Base-by-base conservation (phyloP, 495 filamentous ascomycete genomes). In the Lophiotrema nucula region DNA sequence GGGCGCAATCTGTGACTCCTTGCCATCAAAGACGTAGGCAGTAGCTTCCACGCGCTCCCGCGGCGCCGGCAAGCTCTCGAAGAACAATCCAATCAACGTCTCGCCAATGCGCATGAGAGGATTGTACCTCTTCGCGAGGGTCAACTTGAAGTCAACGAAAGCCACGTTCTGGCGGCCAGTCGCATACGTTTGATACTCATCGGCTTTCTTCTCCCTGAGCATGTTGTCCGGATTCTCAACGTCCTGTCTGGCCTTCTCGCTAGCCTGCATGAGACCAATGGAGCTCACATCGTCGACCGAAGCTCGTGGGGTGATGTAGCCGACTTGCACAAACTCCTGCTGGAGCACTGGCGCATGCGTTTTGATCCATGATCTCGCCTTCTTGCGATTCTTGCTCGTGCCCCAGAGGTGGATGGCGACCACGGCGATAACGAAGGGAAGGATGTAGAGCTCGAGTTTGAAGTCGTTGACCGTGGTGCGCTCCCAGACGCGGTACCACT, bases 401-500 rank as follows among this genome's bases (percentile, higher is more conserved):
- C 93, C 93, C 82, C 90, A 88, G 70, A 93, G 67, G 66, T 97
- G 91, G 48, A 95, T 77, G 24, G 83, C 71, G 43, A 96, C 76
- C 48, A 97, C 79, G 28, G 93, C 52, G 22, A 85, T 63, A 59
- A 97, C 81, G 61, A 89, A 78, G 12, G 81, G 79, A 46, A 93
- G 75, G 65, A 97, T 87, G 72, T 92, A 74, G 41, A 88, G 85
- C 76, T 98, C 93, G 67, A 85, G 79, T 72, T 85, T 81, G 79
- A 98, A 98, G 67, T 98, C 93, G 60, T 73, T 74, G 45, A 85
- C 76, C 11, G 80, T 82, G 62, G 88, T 80, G 62, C 93, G 89
- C 81, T 98, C 92, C 81, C 92, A 93, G 25, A 98, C 77, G 31
- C 90, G 88, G 75, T 97, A 98, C 93, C 93, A 97, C 76, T 89